These are phyloP conservation scores for Pestalotiopsis sp. DNA, from an alignment of 2,329 filamentous ascomycete genomes.

Conservation along the genomic window DNA sequence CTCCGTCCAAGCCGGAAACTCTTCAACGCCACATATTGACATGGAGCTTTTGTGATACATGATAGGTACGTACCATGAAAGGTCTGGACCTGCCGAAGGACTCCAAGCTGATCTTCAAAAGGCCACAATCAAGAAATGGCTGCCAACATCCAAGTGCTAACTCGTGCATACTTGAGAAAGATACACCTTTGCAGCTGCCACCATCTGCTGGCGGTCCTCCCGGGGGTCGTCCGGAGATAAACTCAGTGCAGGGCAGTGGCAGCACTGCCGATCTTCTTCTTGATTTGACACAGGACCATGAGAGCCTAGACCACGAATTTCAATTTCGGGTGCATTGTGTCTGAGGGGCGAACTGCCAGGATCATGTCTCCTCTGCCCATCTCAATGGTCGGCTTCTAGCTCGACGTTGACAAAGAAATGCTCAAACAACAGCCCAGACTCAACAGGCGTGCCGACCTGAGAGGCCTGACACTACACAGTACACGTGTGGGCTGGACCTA, in stretches of 20 bases:
- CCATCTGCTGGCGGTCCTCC: neutral
- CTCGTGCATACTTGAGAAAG: no score
- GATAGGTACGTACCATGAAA: no score
- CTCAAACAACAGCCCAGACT: neutral
- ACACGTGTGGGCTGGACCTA: neutral
- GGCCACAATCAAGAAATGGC: no score
- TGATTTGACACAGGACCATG: neutral
- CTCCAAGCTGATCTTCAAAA: no score
- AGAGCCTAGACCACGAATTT: slow-evolving; percentile 7
- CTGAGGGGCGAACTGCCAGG: slow-evolving; percentile 5
- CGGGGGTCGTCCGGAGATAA: neutral
- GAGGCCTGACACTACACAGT: neutral
- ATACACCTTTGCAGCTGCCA: no score
- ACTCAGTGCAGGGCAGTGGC: neutral
- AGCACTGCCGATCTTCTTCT: slow-evolving; percentile 3
- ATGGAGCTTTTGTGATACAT: no score
- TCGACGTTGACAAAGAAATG: slow-evolving; percentile 4
- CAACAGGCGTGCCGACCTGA: neutral
- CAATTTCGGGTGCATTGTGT: slow-evolving; percentile 1
- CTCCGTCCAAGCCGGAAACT: no score
- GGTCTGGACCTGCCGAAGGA: no score
- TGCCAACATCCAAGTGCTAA: no score
- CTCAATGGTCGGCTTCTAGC: neutral
- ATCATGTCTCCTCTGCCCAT: neutral
- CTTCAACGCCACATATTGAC: no score